Percentiles rank a stretch among this genome's conserved stretches.
Conservation (phyloP, 768 basidiomycete genomes). For the Phaeotremella skinneri region DNA sequence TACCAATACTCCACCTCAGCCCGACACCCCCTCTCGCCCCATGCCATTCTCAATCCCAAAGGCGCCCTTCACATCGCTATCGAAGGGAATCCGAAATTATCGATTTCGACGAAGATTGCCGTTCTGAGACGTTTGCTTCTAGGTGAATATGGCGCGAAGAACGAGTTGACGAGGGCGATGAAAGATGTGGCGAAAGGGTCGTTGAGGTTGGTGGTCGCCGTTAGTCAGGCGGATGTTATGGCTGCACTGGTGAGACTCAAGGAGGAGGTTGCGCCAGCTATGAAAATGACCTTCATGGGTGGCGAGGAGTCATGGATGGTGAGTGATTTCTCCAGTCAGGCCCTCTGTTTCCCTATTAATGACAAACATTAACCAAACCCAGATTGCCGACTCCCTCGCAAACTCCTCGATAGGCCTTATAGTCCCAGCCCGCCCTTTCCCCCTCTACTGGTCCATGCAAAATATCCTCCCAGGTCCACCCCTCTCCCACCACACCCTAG, state of each 20-base stretch:
- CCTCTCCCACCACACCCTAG: constrained; percentile 61
- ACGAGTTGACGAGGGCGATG: constrained; percentile 58
- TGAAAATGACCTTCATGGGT: constrained; percentile 53
- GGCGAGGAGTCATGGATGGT: constrained; percentile 50
- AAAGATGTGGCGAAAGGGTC: constrained; percentile 58
- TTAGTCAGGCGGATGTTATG: constrained; percentile 68
- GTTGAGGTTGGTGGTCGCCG: constrained; percentile 63
- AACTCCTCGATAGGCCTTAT: constrained; percentile 69
- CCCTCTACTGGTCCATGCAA: constrained; percentile 65
- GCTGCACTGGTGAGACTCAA: constrained; percentile 66
- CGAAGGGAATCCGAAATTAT: constrained; percentile 56
- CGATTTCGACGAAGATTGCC: constrained; percentile 79
- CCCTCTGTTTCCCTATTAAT: not conserved
- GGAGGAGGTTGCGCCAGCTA: constrained; percentile 59
- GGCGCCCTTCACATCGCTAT: constrained; percentile 68
- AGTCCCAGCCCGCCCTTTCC: constrained; percentile 69
- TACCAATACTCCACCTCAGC: constrained; percentile 64
- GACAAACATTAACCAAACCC: constrained; percentile 59
- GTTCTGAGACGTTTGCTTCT: constrained; percentile 67
- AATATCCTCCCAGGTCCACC: constrained; percentile 71
- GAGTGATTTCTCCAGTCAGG: constrained; percentile 44
- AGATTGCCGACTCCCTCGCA: constrained; percentile 68
- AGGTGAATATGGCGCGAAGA: constrained; percentile 51
- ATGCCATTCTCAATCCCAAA: constrained; percentile 63
- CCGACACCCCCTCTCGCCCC: constrained; percentile 60